Conservation (phyloP, 139 green algal species). For the Chlamydomonas sp. region DNA sequence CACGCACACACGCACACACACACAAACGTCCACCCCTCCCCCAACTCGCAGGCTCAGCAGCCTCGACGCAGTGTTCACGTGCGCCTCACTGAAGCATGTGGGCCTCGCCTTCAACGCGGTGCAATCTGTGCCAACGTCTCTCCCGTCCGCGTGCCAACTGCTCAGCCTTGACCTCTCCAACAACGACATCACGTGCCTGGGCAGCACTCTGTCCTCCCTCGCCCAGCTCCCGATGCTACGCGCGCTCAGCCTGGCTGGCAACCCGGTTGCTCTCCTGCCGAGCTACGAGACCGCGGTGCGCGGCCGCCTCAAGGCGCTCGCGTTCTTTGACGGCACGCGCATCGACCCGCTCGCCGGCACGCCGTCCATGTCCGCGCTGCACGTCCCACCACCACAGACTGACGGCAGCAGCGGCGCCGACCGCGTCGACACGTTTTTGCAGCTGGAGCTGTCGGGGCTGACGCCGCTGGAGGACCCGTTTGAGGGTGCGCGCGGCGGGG, state of each 20-base stretch:
- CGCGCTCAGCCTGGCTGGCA: neutral
- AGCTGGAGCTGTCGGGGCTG: neutral
- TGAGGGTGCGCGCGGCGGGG: neutral
- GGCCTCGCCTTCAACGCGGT: neutral
- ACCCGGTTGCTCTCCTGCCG: neutral
- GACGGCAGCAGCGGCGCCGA: neutral
- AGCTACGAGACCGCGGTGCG: neutral
- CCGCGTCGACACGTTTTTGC: neutral
- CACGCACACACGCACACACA: no score
- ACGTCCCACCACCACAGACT: neutral
- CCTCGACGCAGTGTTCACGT: neutral
- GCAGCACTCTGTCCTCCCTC: neutral
- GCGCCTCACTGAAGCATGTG: neutral
- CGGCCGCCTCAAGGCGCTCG: neutral
- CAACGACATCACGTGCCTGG: neutral
- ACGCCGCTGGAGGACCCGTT: slow-evolving; percentile 2
- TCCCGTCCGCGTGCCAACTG: no score
- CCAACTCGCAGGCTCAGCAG: neutral
- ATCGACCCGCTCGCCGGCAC: neutral
- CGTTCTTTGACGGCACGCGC: neutral
- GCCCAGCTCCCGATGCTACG: neutral
- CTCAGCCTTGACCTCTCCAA: neutral
- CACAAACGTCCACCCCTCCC: no score
- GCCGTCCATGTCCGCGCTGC: neutral
- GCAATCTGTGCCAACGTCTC: neutral